A percentile compares a stretch with the other conserved stretches of the same genome.
phyloP scores from a whole-genome alignment of 164 flowering plant species.

The Vitis rupestris region DNA sequence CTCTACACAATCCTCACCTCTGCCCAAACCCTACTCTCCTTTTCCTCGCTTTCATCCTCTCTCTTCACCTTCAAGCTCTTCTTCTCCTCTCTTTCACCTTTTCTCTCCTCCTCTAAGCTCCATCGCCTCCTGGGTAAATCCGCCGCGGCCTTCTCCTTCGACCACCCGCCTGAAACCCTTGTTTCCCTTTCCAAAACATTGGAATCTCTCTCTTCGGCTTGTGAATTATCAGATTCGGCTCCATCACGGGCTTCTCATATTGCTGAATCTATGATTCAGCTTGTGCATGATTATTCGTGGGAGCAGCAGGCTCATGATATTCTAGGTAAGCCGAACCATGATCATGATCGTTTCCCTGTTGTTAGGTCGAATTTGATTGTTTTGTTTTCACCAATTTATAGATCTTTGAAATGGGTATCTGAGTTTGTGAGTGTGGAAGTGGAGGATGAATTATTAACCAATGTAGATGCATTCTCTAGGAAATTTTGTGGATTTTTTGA shows the following conservation, averaged over 20 bases:
- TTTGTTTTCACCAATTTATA: conserved; percentile 51
- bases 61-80: conserved; percentile 78
- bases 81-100: conserved; percentile 80
- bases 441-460: conserved; percentile 20
- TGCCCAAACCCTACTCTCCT: conserved; percentile 41
- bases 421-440: conserved; percentile 37
- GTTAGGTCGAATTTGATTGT: conserved; percentile 68
- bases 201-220: conserved; percentile 21
- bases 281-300: conserved; percentile 75
- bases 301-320: conserved; percentile 37
- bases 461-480: conserved; percentile 23
- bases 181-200: conserved; percentile 38
- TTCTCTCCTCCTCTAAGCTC: conserved; percentile 59
- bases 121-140: conserved; percentile 34
- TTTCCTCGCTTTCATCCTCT: conserved; percentile 59
- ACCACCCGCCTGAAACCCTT: conserved; percentile 42
- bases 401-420: conserved; percentile 25
- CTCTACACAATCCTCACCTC: conserved; percentile 48
- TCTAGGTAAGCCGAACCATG: conserved; percentile 19
- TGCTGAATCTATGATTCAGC: conserved; percentile 55
- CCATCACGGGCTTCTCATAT: conserved; percentile 22
- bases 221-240: not conserved
- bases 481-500: conserved; percentile 43
- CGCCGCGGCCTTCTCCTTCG: conserved; percentile 54
- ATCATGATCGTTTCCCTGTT: not conserved